A percentile compares a stretch with the other conserved stretches of the same genome.
Conservation (phyloP, 495 filamentous ascomycete species). For the Parachaetomium inaequale region DNA sequence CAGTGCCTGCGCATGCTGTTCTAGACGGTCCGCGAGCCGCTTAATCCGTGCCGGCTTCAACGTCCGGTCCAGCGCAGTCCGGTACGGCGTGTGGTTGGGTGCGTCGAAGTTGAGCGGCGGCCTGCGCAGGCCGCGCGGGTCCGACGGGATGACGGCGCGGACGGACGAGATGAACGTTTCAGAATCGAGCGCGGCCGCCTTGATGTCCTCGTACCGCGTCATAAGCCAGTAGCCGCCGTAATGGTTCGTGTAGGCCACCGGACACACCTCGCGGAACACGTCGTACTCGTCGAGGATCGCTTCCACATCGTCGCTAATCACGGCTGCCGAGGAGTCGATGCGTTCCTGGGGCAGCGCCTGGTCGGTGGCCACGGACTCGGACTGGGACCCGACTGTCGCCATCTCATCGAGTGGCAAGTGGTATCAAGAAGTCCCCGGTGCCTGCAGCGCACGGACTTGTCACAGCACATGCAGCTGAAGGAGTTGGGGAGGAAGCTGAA, state of each 20-base stretch:
- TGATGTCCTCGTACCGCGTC: conserved; percentile 4
- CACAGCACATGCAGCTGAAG: too few species aligned
- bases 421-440: too few species aligned
- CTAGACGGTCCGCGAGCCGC: neutral
- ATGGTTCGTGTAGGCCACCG: neutral
- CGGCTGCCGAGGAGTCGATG: neutral
- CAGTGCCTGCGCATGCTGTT: neutral
- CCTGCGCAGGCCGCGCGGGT: conserved; percentile 5
- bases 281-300: neutral
- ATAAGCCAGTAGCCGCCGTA: conserved; percentile 4
- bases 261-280: neutral
- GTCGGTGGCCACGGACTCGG: neutral
- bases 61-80: neutral
- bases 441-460: too few species aligned
- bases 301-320: neutral
- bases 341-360: neutral
- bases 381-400: neutral
- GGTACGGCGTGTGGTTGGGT: conserved; percentile 4
- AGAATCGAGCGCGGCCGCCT: conserved; percentile 6
- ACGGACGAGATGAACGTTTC: conserved; percentile 3
- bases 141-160: neutral
- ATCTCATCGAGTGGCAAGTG: neutral
- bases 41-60: conserved; percentile 4
- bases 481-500: too few species aligned
- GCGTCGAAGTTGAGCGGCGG: conserved; percentile 5